Conservation (phyloP, 192 early-diverging fungal genomes). For the Backusella macrospora region DNA sequence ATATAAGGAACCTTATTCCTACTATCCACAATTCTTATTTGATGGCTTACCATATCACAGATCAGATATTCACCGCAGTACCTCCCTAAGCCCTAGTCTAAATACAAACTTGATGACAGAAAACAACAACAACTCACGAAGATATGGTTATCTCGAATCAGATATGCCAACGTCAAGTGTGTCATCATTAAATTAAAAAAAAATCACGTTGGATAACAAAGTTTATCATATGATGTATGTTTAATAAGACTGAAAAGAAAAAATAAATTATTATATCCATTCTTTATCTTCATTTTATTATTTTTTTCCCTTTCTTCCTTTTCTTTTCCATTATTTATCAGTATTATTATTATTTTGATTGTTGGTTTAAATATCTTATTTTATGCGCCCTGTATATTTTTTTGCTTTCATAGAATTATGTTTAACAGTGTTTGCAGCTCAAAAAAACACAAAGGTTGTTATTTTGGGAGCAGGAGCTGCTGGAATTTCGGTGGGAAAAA, state of each 20-base stretch:
- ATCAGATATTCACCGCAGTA: slow-evolving; percentile 9
- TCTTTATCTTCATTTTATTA: neutral
- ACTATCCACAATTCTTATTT: slow-evolving; percentile 4
- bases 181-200: slow-evolving; percentile 11
- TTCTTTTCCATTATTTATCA: neutral
- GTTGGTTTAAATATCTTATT: neutral
- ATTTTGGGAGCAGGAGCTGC: slow-evolving; percentile 40
- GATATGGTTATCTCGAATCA: neutral
- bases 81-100: slow-evolving; percentile 8
- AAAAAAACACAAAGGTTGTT: slow-evolving; percentile 35
- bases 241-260: neutral
- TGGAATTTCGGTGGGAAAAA: slow-evolving; percentile 38
- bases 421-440: neutral
- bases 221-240: neutral
- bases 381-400: neutral
- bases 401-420: neutral
- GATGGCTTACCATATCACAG: neutral
- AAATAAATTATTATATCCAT: slow-evolving; percentile 11
- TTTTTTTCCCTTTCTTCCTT: neutral
- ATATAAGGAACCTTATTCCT: neutral
- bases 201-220: slow-evolving; percentile 10
- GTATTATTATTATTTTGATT: too few relatives aligned
- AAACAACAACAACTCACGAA: neutral
- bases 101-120: slow-evolving; percentile 6
- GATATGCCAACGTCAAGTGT: slow-evolving; percentile 8